Evolutionary conservation across 2,329 filamentous ascomycete genomes (phyloP).

Genomic region (Tolypocladium paradoxum): DNA sequence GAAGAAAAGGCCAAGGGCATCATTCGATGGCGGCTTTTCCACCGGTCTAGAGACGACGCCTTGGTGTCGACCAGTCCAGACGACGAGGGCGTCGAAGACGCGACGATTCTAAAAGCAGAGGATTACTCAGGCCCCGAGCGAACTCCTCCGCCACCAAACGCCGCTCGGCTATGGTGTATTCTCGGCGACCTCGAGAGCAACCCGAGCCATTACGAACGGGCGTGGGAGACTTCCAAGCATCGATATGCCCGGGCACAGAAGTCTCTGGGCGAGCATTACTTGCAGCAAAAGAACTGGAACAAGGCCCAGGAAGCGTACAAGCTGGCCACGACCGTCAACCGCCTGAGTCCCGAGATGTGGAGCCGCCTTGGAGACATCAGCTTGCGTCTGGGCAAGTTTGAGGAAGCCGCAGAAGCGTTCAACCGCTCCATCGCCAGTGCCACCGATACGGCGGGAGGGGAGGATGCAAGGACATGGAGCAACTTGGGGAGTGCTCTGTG

Average conservation of each 20-base stretch:
- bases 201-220: slow-evolving; percentile 64
- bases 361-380: slow-evolving; percentile 82
- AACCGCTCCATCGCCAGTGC: slow-evolving; percentile 62
- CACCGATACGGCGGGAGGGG: slow-evolving; percentile 57
- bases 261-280: slow-evolving; percentile 70
- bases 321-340: slow-evolving; percentile 67
- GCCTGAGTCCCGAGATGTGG: slow-evolving; percentile 77
- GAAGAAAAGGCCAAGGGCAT: slow-evolving; percentile 75
- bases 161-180: slow-evolving; percentile 84
- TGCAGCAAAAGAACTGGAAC: slow-evolving; percentile 52
- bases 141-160: slow-evolving; percentile 65
- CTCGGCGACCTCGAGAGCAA: slow-evolving; percentile 79
- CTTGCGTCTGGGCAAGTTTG: slow-evolving; percentile 65
- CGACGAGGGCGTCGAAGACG: slow-evolving; percentile 41
- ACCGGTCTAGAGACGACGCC: slow-evolving; percentile 36
- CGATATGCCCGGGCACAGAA: slow-evolving; percentile 82
- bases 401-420: slow-evolving; percentile 74
- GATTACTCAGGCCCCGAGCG: slow-evolving; percentile 51
- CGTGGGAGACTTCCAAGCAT: slow-evolving; percentile 74
- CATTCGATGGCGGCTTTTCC: slow-evolving; percentile 69
- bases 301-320: slow-evolving; percentile 69
- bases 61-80: slow-evolving; percentile 28
- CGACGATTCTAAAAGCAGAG: slow-evolving; percentile 42
- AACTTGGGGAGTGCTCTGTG: slow-evolving; percentile 82
- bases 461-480: slow-evolving; percentile 87